Conservation (phyloP, 179 eudicot genomes). For the Beta lomatogona region DNA sequence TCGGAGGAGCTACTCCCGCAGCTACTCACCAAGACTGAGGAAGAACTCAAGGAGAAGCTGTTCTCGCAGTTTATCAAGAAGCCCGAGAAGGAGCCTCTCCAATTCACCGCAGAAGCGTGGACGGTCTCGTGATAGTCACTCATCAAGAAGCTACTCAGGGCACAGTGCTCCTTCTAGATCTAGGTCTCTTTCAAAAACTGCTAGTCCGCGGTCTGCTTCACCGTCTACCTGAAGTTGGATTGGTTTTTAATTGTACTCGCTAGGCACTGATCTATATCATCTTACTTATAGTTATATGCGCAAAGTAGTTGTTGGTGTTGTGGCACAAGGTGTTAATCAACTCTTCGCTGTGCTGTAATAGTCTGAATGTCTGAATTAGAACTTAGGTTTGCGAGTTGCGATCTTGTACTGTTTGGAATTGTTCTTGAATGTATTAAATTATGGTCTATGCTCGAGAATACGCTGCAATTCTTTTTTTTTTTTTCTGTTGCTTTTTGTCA, state of each 20-base stretch:
- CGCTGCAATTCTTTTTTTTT: too few species aligned
- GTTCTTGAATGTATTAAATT: too few species aligned
- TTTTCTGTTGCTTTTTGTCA: too few species aligned
- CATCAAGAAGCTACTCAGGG: slow-evolving; percentile 55
- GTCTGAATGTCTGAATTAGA: too few species aligned
- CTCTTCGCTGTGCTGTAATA: too few species aligned
- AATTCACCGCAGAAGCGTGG: slow-evolving; percentile 30
- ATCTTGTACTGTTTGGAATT: too few species aligned
- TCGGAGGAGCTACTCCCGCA: slow-evolving; percentile 32
- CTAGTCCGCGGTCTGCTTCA: slow-evolving; percentile 44
- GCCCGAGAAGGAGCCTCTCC: slow-evolving; percentile 31
- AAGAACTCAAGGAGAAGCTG: slow-evolving; percentile 24
- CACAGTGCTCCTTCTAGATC: slow-evolving; percentile 42
- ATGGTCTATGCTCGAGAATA: too few species aligned
- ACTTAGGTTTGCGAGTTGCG: too few species aligned
- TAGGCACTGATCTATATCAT: not conserved
- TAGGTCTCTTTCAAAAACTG: slow-evolving; percentile 51
- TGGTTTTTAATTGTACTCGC: not conserved
- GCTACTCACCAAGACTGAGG: slow-evolving; percentile 26
- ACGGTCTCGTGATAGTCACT: slow-evolving; percentile 38
- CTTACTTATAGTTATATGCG: not conserved
- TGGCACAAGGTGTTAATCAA: too few species aligned
- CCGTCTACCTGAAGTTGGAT: slow-evolving; percentile 39
- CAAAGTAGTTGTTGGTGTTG: not conserved
- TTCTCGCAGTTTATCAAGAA: slow-evolving; percentile 33